A percentile compares a stretch with the other conserved stretches of the same genome.
Evolutionary conservation across 257 asterid genomes (phyloP).

Genomic region (Jacaranda copaia): DNA sequence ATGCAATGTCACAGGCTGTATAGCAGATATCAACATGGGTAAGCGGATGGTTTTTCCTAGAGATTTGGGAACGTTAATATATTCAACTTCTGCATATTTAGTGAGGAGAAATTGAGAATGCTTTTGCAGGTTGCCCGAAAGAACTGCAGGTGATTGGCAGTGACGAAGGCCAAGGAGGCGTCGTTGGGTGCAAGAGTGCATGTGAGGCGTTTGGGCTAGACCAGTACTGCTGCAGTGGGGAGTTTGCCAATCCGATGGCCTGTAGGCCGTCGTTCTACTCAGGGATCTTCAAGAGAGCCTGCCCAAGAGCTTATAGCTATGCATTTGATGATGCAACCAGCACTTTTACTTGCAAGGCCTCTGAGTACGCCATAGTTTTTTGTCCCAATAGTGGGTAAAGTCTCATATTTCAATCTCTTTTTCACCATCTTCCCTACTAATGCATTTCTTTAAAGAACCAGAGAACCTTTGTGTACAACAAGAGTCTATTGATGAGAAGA

Average conservation of each 20-base stretch:
- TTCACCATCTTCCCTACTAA: background rate
- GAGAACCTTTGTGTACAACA: too few relatives aligned
- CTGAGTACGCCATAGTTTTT: conserved; percentile 53
- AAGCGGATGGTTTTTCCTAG: background rate
- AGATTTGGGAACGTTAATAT: too few relatives aligned
- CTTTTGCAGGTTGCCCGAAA: conserved; percentile 75
- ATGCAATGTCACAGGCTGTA: conserved; percentile 82
- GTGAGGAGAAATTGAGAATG: background rate
- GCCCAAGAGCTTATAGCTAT: conserved; percentile 82
- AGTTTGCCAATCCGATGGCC: conserved; percentile 77
- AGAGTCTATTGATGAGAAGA: too few relatives aligned
- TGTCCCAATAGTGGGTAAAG: conserved; percentile 66
- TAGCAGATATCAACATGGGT: conserved; percentile 75
- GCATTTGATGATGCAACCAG: conserved; percentile 84
- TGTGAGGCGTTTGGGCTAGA: conserved; percentile 78
- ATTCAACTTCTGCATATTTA: background rate
- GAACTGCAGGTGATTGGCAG: conserved; percentile 81
- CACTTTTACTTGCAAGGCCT: conserved; percentile 89
- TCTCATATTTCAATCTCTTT: conserved; percentile 11
- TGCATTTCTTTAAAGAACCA: too few relatives aligned
- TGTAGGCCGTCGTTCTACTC: conserved; percentile 83
- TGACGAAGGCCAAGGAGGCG: conserved; percentile 56
- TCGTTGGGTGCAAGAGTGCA: conserved; percentile 88
- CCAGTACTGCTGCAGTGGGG: conserved; percentile 86
- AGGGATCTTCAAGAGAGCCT: conserved; percentile 70